Percentiles rank a stretch among this genome's conserved stretches.
These are phyloP conservation scores for Microascus cirrosus DNA, from an alignment of 2,329 filamentous ascomycete genomes.

Conservation along the genomic window DNA sequence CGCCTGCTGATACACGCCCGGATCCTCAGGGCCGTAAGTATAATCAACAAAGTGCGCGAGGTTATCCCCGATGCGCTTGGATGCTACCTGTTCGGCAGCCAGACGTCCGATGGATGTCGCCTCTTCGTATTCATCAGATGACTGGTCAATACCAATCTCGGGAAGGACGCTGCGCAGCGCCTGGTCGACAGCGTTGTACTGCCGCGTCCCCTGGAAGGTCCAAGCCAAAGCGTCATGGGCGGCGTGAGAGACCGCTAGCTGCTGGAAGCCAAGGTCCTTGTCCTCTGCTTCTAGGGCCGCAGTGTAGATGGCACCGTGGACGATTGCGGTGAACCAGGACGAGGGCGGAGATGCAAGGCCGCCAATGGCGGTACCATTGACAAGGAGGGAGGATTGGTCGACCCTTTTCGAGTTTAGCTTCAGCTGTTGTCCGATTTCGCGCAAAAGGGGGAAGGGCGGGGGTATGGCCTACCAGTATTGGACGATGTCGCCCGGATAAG, in stretches of 20 bases:
- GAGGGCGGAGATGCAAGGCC: background rate
- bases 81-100: conserved; percentile 5
- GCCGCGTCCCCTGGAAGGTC: conserved; percentile 6
- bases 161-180: conserved; percentile 4
- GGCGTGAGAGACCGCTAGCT: conserved; percentile 8
- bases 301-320: conserved; percentile 4
- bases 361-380: background rate
- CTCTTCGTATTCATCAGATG: conserved; percentile 2
- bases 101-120: conserved; percentile 5
- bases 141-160: conserved; percentile 6
- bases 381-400: background rate
- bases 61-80: conserved; percentile 3
- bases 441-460: too few species aligned
- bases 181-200: conserved; percentile 5
- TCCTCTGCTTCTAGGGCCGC: conserved; percentile 4
- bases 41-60: conserved; percentile 7
- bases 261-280: conserved; percentile 5
- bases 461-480: too few species aligned
- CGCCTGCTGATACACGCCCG: conserved; percentile 5
- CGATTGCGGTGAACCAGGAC: background rate
- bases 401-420: background rate
- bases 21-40: background rate
- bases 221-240: conserved; percentile 7
- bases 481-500: too few species aligned
- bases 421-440: too few species aligned